These are phyloP conservation scores for Vitis riparia DNA, from an alignment of 164 flowering plant species.

Conservation along the genomic window DNA sequence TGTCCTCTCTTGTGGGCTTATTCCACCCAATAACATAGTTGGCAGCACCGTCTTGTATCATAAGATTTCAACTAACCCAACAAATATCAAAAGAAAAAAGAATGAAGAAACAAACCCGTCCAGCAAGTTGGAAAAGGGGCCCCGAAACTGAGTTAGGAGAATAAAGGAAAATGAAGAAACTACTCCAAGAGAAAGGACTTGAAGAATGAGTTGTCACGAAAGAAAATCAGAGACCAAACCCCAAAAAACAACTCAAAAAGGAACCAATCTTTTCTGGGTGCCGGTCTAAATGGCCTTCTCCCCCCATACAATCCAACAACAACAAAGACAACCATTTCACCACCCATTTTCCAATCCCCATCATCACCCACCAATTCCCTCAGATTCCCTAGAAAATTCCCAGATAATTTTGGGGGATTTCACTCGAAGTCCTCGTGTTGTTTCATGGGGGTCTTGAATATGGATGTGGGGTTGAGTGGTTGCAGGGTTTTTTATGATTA, in stretches of 20 bases:
- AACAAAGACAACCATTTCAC: background rate
- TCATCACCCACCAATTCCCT: background rate
- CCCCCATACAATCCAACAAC: background rate
- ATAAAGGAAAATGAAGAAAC: too few relatives aligned
- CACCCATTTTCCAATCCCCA: background rate
- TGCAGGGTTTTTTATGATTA: too few relatives aligned
- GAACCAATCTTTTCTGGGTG: slow-evolving; percentile 10
- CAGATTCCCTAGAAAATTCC: background rate
- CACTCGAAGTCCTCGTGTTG: background rate
- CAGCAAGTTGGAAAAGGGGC: too few relatives aligned
- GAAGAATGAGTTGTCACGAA: too few relatives aligned
- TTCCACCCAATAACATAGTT: slow-evolving; percentile 7
- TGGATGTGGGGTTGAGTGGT: too few relatives aligned
- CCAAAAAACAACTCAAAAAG: slow-evolving; percentile 5
- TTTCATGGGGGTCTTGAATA: too few relatives aligned
- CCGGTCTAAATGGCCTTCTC: background rate
- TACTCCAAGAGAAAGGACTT: too few relatives aligned
- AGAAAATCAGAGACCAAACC: background rate
- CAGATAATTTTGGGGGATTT: background rate
- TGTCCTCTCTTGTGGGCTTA: slow-evolving; percentile 3
- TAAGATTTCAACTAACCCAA: slow-evolving; percentile 9
- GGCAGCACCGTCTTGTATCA: slow-evolving; percentile 6
- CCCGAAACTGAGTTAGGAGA: too few relatives aligned
- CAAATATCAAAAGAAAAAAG: background rate
- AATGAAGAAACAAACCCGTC: too few relatives aligned